Base-by-base conservation (phyloP, 192 early-diverging fungal species). In the Entomortierella chlamydospora region DNA sequence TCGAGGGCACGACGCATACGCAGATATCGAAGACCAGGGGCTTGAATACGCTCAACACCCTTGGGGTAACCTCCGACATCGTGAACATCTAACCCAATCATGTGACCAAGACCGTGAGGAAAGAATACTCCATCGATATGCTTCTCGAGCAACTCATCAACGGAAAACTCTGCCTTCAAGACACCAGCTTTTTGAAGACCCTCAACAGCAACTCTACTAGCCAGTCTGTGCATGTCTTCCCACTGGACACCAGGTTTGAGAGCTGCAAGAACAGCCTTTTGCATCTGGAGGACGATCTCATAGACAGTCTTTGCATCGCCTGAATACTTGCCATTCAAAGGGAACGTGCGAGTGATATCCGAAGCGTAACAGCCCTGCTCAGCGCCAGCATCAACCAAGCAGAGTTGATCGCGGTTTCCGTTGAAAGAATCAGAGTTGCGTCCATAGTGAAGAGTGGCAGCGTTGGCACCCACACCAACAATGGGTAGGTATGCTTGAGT, bases 341-440 rank as follows among this genome's bases (percentile, higher is more conserved):
- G 97, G 85, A 89, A 98, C 9, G 91, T 92, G 29, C 95, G 87
- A 10, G 97, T 98, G 68, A 98, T 96, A 57, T 98, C 97, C 30
- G 90, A 91, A 33, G 94, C 95, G 70, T 98, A 98, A 81, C 89
- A 89, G n/a, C 87, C 66, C 50, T 70, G 81, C 64, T 96, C 93
- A 58, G 91, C 93, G 28, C 95, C 94, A 25, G 95, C 95, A 72
- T 98, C 97, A 20, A 97, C 90, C 57, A 98, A 94, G 78, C 47
- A 87, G 64, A 82, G 81, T 63, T 60, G 74, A 52, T 69, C 61
- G 51, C 34, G 56, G 62, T 22, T 81, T 70, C 37, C 66, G 69
- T 64, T 80, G 65, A 53, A 91, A 31, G 55, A 78, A 73, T 47
- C 91, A 82, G 79, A 88, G 78, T 96, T 95, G 64, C 88, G 83